Conservation (phyloP, 2,329 filamentous ascomycete species). For the Fonsecaea multimorphosa region DNA sequence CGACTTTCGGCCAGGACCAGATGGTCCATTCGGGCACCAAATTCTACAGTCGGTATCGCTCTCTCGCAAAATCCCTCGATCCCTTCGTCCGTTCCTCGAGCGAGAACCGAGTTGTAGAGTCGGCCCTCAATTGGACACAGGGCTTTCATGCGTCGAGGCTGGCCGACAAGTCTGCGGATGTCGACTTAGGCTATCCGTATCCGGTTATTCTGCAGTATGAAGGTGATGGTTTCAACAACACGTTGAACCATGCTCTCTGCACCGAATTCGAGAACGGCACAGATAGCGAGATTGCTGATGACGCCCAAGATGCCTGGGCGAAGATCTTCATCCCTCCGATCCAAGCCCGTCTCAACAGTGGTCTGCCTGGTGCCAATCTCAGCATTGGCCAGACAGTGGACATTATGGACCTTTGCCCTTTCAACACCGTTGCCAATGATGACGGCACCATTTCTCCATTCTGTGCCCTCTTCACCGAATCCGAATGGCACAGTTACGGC, state of each 20-base stretch:
- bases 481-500: conserved; percentile 12
- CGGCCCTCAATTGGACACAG: conserved; percentile 13
- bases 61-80: conserved; percentile 6
- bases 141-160: conserved; percentile 8
- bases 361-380: conserved; percentile 7
- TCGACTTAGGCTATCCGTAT: conserved; percentile 5
- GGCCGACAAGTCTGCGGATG: conserved; percentile 12
- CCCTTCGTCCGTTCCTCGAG: conserved; percentile 15
- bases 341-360: conserved; percentile 10
- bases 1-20: conserved; percentile 16
- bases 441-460: conserved; percentile 13
- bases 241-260: conserved; percentile 17
- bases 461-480: conserved; percentile 16
- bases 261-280: conserved; percentile 19
- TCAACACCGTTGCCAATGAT: conserved; percentile 13
- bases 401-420: conserved; percentile 20
- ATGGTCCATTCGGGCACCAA: conserved; percentile 15
- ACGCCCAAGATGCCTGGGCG: conserved; percentile 7
- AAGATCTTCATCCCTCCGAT: conserved; percentile 15
- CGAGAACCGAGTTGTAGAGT: conserved; percentile 19
- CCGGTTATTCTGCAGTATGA: conserved; percentile 14
- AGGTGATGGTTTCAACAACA: conserved; percentile 14
- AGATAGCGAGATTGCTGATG: background rate
- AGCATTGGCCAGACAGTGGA: conserved; percentile 15
- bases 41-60: conserved; percentile 12